Evolutionary conservation across 257 asterid species (phyloP), one percentile per base, ranked within the genome.

Genomic region (Coffea canephora): DNA sequence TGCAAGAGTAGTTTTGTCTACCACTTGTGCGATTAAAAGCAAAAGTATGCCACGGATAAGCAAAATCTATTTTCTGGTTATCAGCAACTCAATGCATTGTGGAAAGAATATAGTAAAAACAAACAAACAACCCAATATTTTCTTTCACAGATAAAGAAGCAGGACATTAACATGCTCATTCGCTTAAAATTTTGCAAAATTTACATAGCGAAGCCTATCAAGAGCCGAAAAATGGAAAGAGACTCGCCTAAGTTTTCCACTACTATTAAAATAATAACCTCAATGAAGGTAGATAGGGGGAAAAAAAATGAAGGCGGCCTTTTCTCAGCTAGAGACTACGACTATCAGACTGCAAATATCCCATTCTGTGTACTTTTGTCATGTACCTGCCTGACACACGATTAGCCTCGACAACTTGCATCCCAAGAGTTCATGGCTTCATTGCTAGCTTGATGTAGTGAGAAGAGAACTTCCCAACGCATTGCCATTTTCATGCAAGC

Each of bases 401-500:
- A 1, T 21, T 43, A 69, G 41, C 65, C n/a, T 39, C n/a, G 59
- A 73, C 43, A 25, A 27, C 69, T 59, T 21, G 4, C 13, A 36
- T 43, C 55, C 76, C 76, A 73, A 21, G 66, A 25, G 16, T n/a
- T 62, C 64, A 66, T 61, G 31, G 34, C 66, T 27, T 52, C 50
- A 54, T 13, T 45, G 39, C 88, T 89, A 89, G 77, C 86, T 94
- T 81, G 87, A 76, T 25, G 91, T 62, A 49, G 78, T 81, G 74
- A 91, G 31, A 48, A 94, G 89, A 45, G 87, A 83, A 31, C 83
- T 80, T 36, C 86, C 92, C 5, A 89, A 83, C n/a, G 87, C 83
- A 67, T 87, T 89, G 64, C 87, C 94, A 64, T 88, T 82, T 68
- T 84, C 90, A 25, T 92, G 92, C 66, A 86, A 79, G 81, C 85